Evolutionary conservation across 192 early-diverging fungal species (phyloP), one percentile per base, ranked within the genome.

Genomic region (Coemansia sp.): DNA sequence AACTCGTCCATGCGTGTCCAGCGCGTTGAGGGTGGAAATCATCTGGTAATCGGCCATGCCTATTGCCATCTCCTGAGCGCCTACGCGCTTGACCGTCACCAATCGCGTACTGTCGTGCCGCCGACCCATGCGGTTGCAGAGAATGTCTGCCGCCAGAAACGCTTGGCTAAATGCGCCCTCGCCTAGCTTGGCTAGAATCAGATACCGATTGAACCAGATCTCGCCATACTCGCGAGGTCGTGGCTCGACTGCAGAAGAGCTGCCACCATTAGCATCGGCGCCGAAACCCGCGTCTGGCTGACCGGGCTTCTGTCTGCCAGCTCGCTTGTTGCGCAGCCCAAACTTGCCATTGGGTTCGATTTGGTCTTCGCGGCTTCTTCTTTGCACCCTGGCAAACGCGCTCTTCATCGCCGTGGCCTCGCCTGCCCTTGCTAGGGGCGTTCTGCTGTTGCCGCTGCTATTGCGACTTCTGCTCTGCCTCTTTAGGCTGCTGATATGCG

Each of bases 161-260:
- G 67, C 75, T 55, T 73, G 71, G 54, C 76, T 79, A 45, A 79
- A 79, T 27, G 76, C 76, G 64, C 76, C 76, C 34, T 79, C 76
- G 51, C 76, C 76, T 18, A 79, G 71, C 61, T 50, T 69, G n/a
- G 67, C 67, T 46, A 79, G 34, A 23, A 79, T 62, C 64, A 72
- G 35, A 47, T 79, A 79, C 20, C 76, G 76, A 20, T 70, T 66
- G 24, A 79, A 79, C 76, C 76, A 79, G 34, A 79, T 66, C 46
- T 79, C 68, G 16, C 76, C 76, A 51, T 79, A 70, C 45, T 79
- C 76, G 47, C 53, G 58, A 1, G 76, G 76, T 0, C 67, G 71
- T 25, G 45, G 52, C 19, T 72, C 68, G 6, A 49, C 32, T 6
- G 49, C 25, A 2, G 39, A 42, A 16, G 39, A 16, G 39, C 39